Percentiles rank a stretch among this genome's conserved stretches.
Conservation (phyloP, 345 rosid genomes). For the Pistacia atlantica region DNA sequence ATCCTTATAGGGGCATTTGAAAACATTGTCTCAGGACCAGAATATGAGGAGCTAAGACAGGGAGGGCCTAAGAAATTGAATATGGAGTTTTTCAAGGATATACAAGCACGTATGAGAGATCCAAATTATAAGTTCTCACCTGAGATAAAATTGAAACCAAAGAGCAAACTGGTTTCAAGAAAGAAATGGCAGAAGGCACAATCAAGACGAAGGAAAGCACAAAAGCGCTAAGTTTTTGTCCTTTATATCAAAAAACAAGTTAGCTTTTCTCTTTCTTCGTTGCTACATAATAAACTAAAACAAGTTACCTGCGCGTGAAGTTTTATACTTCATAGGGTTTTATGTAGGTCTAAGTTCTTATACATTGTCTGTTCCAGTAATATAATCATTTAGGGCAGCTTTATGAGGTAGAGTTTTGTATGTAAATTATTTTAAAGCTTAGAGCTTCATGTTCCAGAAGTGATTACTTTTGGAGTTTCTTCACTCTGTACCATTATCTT, state of each 20-base stretch:
- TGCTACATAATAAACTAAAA: background rate
- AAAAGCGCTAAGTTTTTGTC: slow-evolving; percentile 50
- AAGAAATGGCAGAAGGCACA: slow-evolving; percentile 91
- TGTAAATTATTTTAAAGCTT: background rate
- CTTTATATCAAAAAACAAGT: background rate
- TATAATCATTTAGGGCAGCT: background rate
- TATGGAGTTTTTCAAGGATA: slow-evolving; percentile 93
- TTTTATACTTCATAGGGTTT: background rate
- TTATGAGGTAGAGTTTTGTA: background rate
- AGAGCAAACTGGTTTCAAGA: slow-evolving; percentile 81
- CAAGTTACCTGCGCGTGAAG: background rate
- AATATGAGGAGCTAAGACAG: slow-evolving; percentile 89
- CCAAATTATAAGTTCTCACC: slow-evolving; percentile 87
- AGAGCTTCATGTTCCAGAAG: background rate
- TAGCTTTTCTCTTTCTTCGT: background rate
- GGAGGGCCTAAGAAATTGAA: slow-evolving; percentile 92
- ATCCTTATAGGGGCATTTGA: slow-evolving; percentile 89
- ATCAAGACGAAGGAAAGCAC: slow-evolving; percentile 85
- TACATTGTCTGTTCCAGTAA: background rate
- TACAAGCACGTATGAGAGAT: slow-evolving; percentile 93
- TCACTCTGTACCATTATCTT: background rate
- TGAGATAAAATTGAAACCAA: slow-evolving; percentile 86
- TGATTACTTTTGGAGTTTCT: background rate
- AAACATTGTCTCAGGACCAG: slow-evolving; percentile 86
- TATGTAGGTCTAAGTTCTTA: background rate